These are phyloP conservation scores for Hypoxylon trugodes DNA, from an alignment of 495 filamentous ascomycete genomes.

Conservation along the genomic window DNA sequence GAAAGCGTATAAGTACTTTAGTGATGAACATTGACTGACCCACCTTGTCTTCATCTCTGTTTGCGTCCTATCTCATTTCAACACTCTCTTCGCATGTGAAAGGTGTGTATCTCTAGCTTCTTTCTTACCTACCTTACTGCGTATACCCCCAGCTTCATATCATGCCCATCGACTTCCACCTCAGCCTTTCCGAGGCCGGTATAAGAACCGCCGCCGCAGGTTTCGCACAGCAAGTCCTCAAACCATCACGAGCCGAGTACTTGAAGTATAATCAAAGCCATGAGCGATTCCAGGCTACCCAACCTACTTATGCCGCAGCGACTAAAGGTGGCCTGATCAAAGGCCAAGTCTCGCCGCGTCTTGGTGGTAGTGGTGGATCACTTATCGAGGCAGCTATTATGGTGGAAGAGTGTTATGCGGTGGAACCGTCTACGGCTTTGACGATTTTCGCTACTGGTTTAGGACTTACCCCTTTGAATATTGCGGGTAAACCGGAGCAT, in stretches of 20 bases:
- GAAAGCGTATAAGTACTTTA: too few relatives aligned
- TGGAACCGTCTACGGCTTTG: conserved; percentile 56
- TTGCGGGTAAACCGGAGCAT: conserved; percentile 52
- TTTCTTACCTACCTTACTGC: too few relatives aligned
- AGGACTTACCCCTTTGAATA: conserved; percentile 58
- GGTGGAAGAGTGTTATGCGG: conserved; percentile 61
- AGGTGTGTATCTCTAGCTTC: too few relatives aligned
- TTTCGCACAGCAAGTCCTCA: conserved; percentile 50
- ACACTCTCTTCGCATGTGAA: too few relatives aligned
- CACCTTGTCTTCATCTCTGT: too few relatives aligned
- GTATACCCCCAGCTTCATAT: too few relatives aligned
- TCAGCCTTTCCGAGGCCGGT: conserved; percentile 45
- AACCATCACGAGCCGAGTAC: conserved; percentile 48
- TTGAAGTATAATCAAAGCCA: conserved; percentile 38
- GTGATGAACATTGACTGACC: too few relatives aligned
- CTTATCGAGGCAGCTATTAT: conserved; percentile 59
- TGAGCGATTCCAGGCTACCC: conserved; percentile 56
- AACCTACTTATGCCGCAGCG: conserved; percentile 54
- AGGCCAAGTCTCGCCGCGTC: conserved; percentile 52
- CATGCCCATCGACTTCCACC: conserved; percentile 55
- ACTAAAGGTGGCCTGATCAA: conserved; percentile 56
- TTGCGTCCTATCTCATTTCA: too few relatives aligned
- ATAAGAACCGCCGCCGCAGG: conserved; percentile 45
- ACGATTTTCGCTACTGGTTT: conserved; percentile 63
- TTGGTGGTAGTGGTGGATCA: conserved; percentile 54